These are phyloP conservation scores for Neospermospora avenae DNA, from an alignment of 2,329 filamentous ascomycete genomes.

Conservation along the genomic window DNA sequence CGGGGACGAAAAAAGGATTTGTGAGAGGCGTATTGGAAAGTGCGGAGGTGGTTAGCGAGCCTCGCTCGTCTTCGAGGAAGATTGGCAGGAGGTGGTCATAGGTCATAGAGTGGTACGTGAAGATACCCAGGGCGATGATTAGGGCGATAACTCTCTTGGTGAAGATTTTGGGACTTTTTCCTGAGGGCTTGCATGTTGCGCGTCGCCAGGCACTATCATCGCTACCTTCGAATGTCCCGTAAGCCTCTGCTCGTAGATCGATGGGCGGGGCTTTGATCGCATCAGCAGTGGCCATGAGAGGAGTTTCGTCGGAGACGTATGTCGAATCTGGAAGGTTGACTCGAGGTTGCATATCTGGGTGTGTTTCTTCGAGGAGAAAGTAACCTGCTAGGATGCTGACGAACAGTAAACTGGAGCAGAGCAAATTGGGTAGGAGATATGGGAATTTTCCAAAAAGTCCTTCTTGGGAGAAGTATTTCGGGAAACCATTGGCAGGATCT, in stretches of 20 bases:
- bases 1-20: conserved; percentile 54
- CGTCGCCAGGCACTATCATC: conserved; percentile 34
- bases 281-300: conserved; percentile 71
- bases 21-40: conserved; percentile 14
- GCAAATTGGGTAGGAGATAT: conserved; percentile 83
- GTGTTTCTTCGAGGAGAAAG: conserved; percentile 81
- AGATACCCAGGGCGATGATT: conserved; percentile 79
- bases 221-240: conserved; percentile 61
- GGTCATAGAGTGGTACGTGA: conserved; percentile 93
- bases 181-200: conserved; percentile 25
- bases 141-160: conserved; percentile 69
- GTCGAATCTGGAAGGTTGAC: conserved; percentile 45
- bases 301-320: conserved; percentile 55
- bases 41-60: conserved; percentile 32
- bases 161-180: conserved; percentile 45
- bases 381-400: conserved; percentile 79
- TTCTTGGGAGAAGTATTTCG: conserved; percentile 61
- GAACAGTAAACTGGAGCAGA: conserved; percentile 73
- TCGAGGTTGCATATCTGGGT: conserved; percentile 71
- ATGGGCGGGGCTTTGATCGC: conserved; percentile 69
- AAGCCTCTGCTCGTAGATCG: conserved; percentile 73
- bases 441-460: conserved; percentile 76
- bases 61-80: conserved; percentile 78
- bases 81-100: conserved; percentile 91
- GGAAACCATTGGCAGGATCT: conserved; percentile 72